Conservation (phyloP, 148 eudicot species). For the Simmondsia chinensis region DNA sequence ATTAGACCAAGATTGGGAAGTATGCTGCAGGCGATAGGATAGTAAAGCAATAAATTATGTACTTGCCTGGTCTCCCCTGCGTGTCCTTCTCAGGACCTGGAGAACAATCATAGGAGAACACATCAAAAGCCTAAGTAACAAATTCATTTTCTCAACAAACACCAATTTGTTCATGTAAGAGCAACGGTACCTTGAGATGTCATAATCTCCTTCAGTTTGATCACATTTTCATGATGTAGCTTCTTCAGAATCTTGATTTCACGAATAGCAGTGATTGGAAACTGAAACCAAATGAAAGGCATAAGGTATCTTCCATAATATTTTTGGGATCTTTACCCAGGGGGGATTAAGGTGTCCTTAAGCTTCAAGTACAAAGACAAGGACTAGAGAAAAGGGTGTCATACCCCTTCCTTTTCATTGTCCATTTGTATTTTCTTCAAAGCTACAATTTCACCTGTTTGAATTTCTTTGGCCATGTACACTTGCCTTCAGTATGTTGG, state of each 20-base stretch:
- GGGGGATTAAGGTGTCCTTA: neutral
- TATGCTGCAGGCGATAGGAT: no score
- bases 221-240: slow-evolving; percentile 39
- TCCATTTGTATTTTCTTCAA: slow-evolving; percentile 72
- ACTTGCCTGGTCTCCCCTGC: no score
- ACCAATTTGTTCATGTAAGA: neutral
- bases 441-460: slow-evolving; percentile 72
- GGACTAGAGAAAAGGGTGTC: no score
- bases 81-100: no score
- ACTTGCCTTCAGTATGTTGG: no score
- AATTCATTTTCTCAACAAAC: neutral
- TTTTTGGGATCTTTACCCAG: no score
- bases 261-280: slow-evolving; percentile 47
- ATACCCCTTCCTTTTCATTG: slow-evolving; percentile 85
- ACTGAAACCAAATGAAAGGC: slow-evolving; percentile 28
- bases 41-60: no score
- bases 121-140: slow-evolving; percentile 4
- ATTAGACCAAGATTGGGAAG: no score
- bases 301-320: no score
- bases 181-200: slow-evolving; percentile 54
- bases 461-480: slow-evolving; percentile 76
- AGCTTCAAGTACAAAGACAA: slow-evolving; percentile 4
- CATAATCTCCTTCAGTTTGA: slow-evolving; percentile 43
- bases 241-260: slow-evolving; percentile 37
- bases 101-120: neutral